phyloP scores from a whole-genome alignment of 2,329 filamentous ascomycete genomes.

The Achaetomium macrosporum region DNA sequence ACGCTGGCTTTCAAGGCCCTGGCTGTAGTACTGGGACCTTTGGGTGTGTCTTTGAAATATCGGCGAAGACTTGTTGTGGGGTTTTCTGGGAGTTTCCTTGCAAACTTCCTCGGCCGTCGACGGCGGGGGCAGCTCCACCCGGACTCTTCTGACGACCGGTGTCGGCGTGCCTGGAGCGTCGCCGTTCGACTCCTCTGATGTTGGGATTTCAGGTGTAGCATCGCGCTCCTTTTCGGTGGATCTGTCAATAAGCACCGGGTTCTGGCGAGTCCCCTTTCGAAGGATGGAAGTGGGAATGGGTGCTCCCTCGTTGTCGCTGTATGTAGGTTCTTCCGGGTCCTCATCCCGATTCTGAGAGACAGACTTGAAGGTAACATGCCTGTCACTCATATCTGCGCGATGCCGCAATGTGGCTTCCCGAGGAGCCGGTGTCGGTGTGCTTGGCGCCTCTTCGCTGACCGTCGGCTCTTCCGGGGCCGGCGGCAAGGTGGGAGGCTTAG shows the following conservation, averaged over 20 bases:
- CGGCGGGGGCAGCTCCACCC: conserved; percentile 15
- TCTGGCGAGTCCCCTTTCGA: conserved; percentile 3
- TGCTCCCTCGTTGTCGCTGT: conserved; percentile 15
- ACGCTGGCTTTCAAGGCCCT: conserved; percentile 44
- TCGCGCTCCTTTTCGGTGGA: background rate
- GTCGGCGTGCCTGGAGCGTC: conserved; percentile 23
- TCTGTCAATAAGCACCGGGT: background rate
- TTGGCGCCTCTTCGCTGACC: background rate
- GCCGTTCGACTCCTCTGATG: conserved; percentile 3
- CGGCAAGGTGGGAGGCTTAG: background rate
- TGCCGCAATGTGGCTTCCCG: conserved; percentile 6
- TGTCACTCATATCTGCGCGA: background rate
- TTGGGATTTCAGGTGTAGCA: conserved; percentile 3
- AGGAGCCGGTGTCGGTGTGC: conserved; percentile 13
- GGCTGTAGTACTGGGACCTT: conserved; percentile 30
- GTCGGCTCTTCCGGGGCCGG: background rate
- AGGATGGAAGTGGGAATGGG: conserved; percentile 6
- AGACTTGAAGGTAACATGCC: background rate
- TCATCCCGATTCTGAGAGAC: background rate
- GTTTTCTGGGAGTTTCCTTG: conserved; percentile 21
- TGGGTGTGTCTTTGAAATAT: conserved; percentile 15
- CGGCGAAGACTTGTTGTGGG: conserved; percentile 16
- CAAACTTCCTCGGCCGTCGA: conserved; percentile 17
- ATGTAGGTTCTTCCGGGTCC: conserved; percentile 11
- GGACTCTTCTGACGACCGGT: conserved; percentile 20